Evolutionary conservation across 2,329 filamentous ascomycete species (phyloP).

Genomic region (Sporothrix protearum): DNA sequence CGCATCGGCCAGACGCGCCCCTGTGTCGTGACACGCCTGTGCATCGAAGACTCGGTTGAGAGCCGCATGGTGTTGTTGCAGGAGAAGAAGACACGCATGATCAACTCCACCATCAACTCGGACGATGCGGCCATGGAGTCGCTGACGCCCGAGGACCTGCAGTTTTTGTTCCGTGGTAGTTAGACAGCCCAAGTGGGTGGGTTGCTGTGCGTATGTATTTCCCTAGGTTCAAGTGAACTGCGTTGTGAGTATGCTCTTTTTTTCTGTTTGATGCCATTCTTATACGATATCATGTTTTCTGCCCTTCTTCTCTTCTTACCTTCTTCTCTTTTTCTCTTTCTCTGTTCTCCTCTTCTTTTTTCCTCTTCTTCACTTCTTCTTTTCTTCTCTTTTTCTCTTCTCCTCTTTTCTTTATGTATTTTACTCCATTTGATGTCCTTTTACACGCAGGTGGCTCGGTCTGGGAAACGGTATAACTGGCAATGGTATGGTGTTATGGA

Average conservation of each 20-base stretch:
- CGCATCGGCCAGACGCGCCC: constrained; percentile 93
- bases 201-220: too few relatives aligned
- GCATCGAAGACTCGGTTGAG: constrained; percentile 96
- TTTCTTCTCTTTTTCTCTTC: neutral
- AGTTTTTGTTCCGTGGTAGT: constrained; percentile 85
- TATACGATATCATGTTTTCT: too few relatives aligned
- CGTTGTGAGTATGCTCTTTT: neutral
- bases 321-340: neutral
- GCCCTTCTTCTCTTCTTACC: neutral
- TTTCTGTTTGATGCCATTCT: neutral
- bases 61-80: constrained; percentile 92
- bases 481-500: neutral
- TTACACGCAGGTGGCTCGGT: neutral
- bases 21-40: constrained; percentile 89
- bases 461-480: neutral
- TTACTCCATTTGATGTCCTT: neutral
- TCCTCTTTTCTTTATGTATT: neutral
- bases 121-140: constrained; percentile 90
- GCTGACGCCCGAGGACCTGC: constrained; percentile 84
- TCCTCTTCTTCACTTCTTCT: neutral
- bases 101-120: constrained; percentile 92
- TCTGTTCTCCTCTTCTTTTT: neutral
- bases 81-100: constrained; percentile 99
- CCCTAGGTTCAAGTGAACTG: neutral
- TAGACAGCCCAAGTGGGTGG: constrained; percentile 31